Evolutionary conservation across 2,329 filamentous ascomycete genomes (phyloP).

Genomic region (Venturia aucupariae): DNA sequence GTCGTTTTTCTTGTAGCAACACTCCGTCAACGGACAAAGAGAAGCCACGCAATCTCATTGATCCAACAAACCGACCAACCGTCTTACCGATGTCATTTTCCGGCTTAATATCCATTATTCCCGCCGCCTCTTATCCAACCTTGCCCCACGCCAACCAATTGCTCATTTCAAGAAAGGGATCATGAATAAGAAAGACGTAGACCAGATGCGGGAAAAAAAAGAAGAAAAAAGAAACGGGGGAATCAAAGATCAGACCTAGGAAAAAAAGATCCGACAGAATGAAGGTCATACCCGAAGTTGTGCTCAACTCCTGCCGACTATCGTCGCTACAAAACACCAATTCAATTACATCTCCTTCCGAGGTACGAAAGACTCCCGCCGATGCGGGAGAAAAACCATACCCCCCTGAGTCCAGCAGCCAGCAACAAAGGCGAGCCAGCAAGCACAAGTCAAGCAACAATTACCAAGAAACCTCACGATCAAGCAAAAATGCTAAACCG

Average conservation of each 20-base stretch:
- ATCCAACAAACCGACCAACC: not conserved
- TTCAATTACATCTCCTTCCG: conserved; percentile 3
- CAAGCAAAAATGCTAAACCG: conserved; percentile 1
- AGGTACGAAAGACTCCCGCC: conserved; percentile 23
- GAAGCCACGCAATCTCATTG: not conserved
- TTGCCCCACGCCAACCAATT: not conserved
- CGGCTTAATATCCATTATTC: not conserved
- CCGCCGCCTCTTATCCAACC: not conserved
- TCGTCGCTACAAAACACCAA: not conserved
- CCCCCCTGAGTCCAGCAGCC: conserved; percentile 19
- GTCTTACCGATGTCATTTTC: not conserved
- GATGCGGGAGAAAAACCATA: conserved; percentile 22
- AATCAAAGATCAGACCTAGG: not conserved
- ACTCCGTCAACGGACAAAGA: not conserved
- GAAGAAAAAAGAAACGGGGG: not conserved
- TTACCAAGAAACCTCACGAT: conserved; percentile 10
- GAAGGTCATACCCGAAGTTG: not conserved
- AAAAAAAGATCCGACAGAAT: not conserved
- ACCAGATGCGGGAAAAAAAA: not conserved
- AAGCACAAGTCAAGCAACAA: conserved; percentile 16
- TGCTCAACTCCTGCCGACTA: not conserved
- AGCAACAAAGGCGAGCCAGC: conserved; percentile 13
- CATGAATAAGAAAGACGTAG: not conserved
- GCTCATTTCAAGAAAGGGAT: not conserved
- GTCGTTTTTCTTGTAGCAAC: not conserved